These are phyloP conservation scores for Xylaria acuta DNA, from an alignment of 495 filamentous ascomycete genomes.

Conservation along the genomic window DNA sequence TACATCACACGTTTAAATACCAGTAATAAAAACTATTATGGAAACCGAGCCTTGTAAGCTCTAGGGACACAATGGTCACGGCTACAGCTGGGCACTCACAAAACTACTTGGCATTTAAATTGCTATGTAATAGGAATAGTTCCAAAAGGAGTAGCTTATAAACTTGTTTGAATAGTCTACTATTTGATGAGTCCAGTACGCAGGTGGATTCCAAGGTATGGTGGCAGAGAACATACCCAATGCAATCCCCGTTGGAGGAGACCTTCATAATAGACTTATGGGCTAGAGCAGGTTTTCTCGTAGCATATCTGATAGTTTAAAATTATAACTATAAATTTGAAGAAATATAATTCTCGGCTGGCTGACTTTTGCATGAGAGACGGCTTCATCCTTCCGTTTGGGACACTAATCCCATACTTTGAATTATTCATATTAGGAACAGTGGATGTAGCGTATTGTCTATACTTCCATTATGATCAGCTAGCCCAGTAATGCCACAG, in stretches of 20 bases:
- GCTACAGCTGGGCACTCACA: neutral
- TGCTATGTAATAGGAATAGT: neutral
- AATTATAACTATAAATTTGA: too few species aligned
- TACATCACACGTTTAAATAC: neutral
- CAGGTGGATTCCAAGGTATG: neutral
- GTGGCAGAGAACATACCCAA: too few species aligned
- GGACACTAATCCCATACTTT: too few species aligned
- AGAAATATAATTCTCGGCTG: too few species aligned
- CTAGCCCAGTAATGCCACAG: neutral
- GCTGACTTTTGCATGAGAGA: too few species aligned
- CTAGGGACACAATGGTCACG: neutral
- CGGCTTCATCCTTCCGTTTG: too few species aligned
- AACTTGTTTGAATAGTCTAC: neutral
- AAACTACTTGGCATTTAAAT: neutral
- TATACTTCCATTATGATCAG: neutral
- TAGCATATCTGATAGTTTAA: too few species aligned
- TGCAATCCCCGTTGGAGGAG: too few species aligned
- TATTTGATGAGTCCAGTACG: neutral
- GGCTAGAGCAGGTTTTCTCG: neutral
- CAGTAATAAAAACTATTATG: neutral
- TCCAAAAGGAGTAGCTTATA: neutral
- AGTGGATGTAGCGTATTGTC: too few species aligned
- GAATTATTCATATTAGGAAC: too few species aligned
- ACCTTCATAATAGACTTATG: too few species aligned
- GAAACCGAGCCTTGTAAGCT: neutral